Evolutionary conservation across 2,329 filamentous ascomycete species (phyloP).

Genomic region (Diplodia corticola): DNA sequence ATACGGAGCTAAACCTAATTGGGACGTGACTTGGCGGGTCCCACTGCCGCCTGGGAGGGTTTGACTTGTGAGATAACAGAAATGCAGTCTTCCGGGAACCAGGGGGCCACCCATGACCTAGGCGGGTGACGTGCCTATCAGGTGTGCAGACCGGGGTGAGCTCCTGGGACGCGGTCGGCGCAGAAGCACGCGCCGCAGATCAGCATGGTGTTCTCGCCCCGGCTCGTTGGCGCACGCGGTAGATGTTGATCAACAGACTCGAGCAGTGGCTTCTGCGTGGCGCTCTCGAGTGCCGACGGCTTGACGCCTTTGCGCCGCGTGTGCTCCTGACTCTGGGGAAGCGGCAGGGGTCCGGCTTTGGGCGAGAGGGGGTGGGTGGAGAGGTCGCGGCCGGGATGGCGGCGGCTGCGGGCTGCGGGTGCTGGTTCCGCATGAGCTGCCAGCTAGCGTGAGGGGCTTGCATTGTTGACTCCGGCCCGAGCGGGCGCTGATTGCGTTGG

Average conservation of each 20-base stretch:
- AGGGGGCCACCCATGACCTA: constrained; percentile 20
- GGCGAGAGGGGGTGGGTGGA: too few relatives aligned
- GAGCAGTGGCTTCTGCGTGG: background rate
- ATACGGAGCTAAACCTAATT: too few relatives aligned
- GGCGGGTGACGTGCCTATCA: constrained; percentile 18
- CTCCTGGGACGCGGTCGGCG: background rate
- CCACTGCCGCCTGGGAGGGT: too few relatives aligned
- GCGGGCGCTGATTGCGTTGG: background rate
- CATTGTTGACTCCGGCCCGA: constrained; percentile 3
- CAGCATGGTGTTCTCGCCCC: background rate
- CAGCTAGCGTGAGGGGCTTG: background rate
- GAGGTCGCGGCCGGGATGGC: background rate
- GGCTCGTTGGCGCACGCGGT: background rate
- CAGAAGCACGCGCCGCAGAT: constrained; percentile 10
- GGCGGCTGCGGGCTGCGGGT: background rate
- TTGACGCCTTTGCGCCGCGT: background rate
- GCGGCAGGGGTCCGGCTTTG: background rate
- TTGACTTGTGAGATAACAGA: too few relatives aligned
- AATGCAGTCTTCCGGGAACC: constrained; percentile 5
- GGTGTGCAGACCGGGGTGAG: constrained; percentile 5
- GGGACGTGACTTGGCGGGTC: too few relatives aligned
- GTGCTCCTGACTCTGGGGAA: constrained; percentile 6
- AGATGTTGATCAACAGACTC: background rate
- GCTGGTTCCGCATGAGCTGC: background rate
- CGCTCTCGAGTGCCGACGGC: constrained; percentile 7